Percentiles rank a stretch among this genome's conserved stretches.
Conservation (phyloP, 768 basidiomycete genomes). For the Botryobasidium botryosum region DNA sequence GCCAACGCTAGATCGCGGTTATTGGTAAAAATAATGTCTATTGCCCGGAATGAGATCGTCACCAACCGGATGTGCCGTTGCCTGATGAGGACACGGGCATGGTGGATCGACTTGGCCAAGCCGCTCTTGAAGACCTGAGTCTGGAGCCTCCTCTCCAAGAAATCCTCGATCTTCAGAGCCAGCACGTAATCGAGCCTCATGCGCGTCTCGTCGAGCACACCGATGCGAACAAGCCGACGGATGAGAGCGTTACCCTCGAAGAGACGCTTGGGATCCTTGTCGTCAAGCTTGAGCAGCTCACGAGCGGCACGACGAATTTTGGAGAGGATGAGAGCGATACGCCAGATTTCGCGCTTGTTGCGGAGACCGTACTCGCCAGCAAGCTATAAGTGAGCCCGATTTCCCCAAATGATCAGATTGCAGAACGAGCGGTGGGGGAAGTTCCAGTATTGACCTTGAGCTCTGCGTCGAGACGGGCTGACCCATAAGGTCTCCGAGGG, state of each 20-base stretch:
- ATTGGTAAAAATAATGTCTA: background rate
- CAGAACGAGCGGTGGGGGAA: no score
- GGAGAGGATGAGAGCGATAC: slow-evolving; percentile 92
- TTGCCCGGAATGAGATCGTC: background rate
- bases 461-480: slow-evolving; percentile 97
- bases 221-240: slow-evolving; percentile 92
- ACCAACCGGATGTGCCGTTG: slow-evolving; percentile 94
- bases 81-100: slow-evolving; percentile 93
- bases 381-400: slow-evolving; percentile 56
- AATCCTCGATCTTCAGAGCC: slow-evolving; percentile 97
- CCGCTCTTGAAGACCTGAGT: slow-evolving; percentile 99
- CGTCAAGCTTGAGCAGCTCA: slow-evolving; percentile 99
- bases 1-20: slow-evolving; percentile 72
- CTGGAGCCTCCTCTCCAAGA: slow-evolving; percentile 97
- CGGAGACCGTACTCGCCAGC: slow-evolving; percentile 99
- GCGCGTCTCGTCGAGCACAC: slow-evolving; percentile 96
- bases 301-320: slow-evolving; percentile 99
- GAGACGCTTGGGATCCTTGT: slow-evolving; percentile 98
- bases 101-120: slow-evolving; percentile 95
- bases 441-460: slow-evolving; percentile 54
- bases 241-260: slow-evolving; percentile 95
- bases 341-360: slow-evolving; percentile 99
- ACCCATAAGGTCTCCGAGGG: slow-evolving; percentile 92
- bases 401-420: no score
- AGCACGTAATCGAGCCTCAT: slow-evolving; percentile 99